A percentile compares a stretch with the other conserved stretches of the same genome.
These are phyloP conservation scores for Solidago caesia DNA, from an alignment of 129 eudicot species.

Conservation along the genomic window DNA sequence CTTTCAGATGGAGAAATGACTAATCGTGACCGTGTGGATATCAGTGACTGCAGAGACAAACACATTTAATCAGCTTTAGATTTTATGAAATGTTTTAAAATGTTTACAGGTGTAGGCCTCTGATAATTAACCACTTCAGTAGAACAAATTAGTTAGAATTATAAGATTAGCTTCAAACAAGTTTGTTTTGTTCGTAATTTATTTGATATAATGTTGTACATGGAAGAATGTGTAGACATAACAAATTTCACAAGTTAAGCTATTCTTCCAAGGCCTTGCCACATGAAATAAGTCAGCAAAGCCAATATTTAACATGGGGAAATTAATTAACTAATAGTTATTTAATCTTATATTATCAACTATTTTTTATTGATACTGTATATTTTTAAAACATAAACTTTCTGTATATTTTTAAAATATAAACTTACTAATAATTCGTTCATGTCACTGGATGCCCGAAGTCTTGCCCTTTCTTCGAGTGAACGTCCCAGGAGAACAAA, in stretches of 20 bases:
- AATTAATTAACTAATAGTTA: background rate
- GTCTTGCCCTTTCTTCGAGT: conserved; percentile 91
- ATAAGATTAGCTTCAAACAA: background rate
- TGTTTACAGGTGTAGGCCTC: background rate
- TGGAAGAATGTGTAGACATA: background rate
- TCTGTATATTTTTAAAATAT: background rate
- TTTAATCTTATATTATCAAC: background rate
- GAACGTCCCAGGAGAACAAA: conserved; percentile 93
- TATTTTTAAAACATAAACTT: conserved; percentile 37
- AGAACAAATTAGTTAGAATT: background rate
- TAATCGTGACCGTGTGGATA: conserved; percentile 83
- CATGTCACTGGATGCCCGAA: conserved; percentile 91
- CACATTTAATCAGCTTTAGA: background rate
- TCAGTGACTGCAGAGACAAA: conserved; percentile 67
- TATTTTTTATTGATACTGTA: background rate
- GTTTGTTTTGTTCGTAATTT: background rate
- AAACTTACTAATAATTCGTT: conserved; percentile 84
- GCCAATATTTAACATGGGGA: background rate
- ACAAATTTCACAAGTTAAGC: background rate
- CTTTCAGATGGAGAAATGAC: conserved; percentile 77
- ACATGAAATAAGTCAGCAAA: background rate
- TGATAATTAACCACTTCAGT: conserved; percentile 1
- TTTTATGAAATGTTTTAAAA: background rate
- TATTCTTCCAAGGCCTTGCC: too few relatives aligned
- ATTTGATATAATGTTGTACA: background rate